phyloP scores from a whole-genome alignment of 1,284 basidiomycete genomes.

The Puccinia hordei region DNA sequence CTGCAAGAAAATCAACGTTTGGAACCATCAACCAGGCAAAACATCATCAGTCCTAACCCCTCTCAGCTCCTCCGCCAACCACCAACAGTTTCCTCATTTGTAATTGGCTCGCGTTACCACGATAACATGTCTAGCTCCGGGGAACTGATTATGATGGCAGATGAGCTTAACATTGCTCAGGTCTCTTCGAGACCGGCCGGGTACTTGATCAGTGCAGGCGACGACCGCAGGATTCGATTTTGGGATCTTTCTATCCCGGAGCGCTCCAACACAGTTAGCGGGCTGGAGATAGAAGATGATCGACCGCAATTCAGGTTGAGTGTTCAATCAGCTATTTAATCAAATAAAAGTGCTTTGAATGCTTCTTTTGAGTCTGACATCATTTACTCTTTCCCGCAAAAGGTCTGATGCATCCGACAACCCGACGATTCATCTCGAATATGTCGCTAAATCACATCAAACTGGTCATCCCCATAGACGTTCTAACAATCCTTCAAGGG shows the following conservation, averaged over 20 bases:
- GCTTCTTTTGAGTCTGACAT: not conserved
- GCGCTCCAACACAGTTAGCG: slow-evolving; percentile 72
- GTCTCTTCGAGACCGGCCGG: slow-evolving; percentile 62
- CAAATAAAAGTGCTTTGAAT: not conserved
- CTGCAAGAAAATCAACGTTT: slow-evolving; percentile 34
- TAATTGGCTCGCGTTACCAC: slow-evolving; percentile 72
- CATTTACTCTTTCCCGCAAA: not conserved
- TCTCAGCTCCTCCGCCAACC: slow-evolving; percentile 9
- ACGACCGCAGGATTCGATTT: slow-evolving; percentile 75
- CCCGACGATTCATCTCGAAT: slow-evolving; percentile 49
- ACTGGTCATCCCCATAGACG: slow-evolving; percentile 48
- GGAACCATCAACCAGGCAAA: not conserved
- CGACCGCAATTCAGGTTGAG: slow-evolving; percentile 70
- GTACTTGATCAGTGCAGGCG: slow-evolving; percentile 77
- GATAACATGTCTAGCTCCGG: slow-evolving; percentile 59
- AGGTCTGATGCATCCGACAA: slow-evolving; percentile 48
- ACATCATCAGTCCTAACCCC: not conserved
- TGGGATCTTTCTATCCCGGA: slow-evolving; percentile 76
- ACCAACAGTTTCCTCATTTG: slow-evolving; percentile 66
- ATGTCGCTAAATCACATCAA: slow-evolving; percentile 18
- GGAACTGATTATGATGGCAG: slow-evolving; percentile 59
- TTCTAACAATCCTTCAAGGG: slow-evolving; percentile 26
- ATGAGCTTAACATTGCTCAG: slow-evolving; percentile 49
- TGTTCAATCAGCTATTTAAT: not conserved
- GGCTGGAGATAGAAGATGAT: slow-evolving; percentile 70